Base-by-base conservation (phyloP, 805 yeast species). In the Starmerella apicola region DNA sequence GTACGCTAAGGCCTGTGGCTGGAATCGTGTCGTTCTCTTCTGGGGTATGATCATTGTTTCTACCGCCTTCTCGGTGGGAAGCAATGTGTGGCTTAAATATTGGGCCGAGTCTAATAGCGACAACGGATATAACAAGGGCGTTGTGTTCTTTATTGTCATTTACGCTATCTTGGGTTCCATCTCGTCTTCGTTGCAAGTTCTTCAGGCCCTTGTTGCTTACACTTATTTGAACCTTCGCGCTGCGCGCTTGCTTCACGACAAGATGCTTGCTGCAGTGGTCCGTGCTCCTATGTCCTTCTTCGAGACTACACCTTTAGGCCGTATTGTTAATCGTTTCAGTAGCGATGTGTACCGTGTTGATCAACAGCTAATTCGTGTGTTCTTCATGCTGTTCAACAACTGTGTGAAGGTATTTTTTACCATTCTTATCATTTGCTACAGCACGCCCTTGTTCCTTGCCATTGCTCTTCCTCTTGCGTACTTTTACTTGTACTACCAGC, bases 261-360 rank as follows among this genome's bases (percentile, higher is more conserved):
- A 62, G 16, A 85, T 86, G 95, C 75, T 84, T 3, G 59, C 58
- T 10, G 58, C 72, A 35, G 91, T 86, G 5, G 60, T 86, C 43
- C 68, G 85, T 46, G 88, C 95, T 0, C 96, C 96, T 44, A 86
- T 86, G 95, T 70, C 81, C 27, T 86, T 86, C 56, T 86, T 86
- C 54, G 97, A 86, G 60, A 83, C 94, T 0, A 86, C 95, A 0
- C 97, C 96, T 38, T 77, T 85, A 48, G 97, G 97, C 24, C 71
- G 96, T 60, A 74, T 86, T 41, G 68, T 85, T 57, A 86, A 86
- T 64, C 70, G 97, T 57, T 86, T 86, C 55, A 81, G 95, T 2
- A 81, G 75, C 55, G 97, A 86, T 67, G 74, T 86, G 34, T 81
- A 82, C 62, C 82, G 81, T 56, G 75, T 86, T 45, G 97, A 86